Conservation (phyloP, 2,329 filamentous ascomycete genomes). For the Verticillium isaacii region DNA sequence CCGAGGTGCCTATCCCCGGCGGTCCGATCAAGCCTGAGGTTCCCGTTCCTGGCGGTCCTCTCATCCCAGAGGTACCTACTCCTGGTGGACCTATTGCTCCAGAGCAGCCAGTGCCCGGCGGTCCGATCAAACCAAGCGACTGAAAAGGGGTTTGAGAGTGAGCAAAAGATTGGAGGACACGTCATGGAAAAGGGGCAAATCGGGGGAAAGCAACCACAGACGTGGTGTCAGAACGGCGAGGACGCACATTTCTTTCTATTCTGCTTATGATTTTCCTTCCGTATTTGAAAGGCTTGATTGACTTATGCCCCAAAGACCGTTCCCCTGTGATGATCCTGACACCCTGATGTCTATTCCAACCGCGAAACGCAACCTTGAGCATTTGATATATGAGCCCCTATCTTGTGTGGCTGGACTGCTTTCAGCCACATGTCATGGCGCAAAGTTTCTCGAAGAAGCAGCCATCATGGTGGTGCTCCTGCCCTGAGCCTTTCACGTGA, state of each 20-base stretch:
- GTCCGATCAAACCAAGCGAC: constrained; percentile 8
- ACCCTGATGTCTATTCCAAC: background rate
- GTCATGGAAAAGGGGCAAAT: background rate
- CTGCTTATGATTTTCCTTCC: constrained; percentile 7
- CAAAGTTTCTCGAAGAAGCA: background rate
- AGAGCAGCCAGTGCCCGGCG: constrained; percentile 6
- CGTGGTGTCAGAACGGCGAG: too few relatives aligned
- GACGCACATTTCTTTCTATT: background rate
- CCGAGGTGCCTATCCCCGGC: constrained; percentile 20
- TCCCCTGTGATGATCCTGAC: background rate
- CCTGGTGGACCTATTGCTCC: constrained; percentile 23
- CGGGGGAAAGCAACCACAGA: background rate
- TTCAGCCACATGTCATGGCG: background rate
- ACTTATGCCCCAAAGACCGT: constrained; percentile 6
- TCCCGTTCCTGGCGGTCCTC: constrained; percentile 17
- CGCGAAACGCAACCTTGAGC: background rate
- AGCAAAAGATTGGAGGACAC: too few relatives aligned
- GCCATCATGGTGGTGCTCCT: background rate
- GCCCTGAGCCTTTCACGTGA: background rate
- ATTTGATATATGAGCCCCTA: background rate
- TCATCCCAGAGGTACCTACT: constrained; percentile 22
- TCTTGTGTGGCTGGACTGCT: background rate
- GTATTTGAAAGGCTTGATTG: constrained; percentile 19
- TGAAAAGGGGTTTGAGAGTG: background rate
- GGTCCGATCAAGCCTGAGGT: constrained; percentile 23